Base-by-base conservation (phyloP, 2,329 filamentous ascomycete species). In the Verticillium tricorpus region DNA sequence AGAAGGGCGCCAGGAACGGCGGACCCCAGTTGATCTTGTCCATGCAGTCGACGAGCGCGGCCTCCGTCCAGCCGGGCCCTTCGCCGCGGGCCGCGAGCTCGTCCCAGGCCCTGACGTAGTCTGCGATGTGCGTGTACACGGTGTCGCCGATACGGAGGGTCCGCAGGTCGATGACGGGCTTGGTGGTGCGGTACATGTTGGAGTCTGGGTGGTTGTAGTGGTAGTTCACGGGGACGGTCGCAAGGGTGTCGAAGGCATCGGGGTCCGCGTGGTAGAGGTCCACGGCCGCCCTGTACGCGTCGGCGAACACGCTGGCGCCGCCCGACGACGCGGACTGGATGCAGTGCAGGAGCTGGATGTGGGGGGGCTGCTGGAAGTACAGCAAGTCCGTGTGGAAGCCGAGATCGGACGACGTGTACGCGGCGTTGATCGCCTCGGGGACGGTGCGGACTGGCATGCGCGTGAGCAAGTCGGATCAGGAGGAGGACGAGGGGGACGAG, bases 341-440 rank as follows among this genome's bases (percentile, higher is more conserved):
- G 35, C 54, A 57, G 32, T 61, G 54, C n/a, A 61, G 60, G 35
- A 61, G 60, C 34, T 61, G 54, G 25, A 61, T 50, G 19, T 61
- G 54, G 7, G 60, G 60, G 12, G 60, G 60, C 17, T 61, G 22
- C 12, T 57, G 17, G 54, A 61, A 61, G 60, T 61, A 61, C 54
- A 61, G 60, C 19, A 61, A 31, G 17, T 61, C 60, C 2, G 60
- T 61, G 54, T 61, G 54, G 55, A 61, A 61, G n/a, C 60, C 60
- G 1, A 61, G 34, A 22, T 58, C 60, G 50, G 17, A 15, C 17
- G 60, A 61, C 2, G 55, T 61, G 14, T 61, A 61, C 14, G 60
- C 60, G 28, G 60, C 60, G 32, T 61, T 61, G 17, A 31, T 61
- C 3, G 54, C 60, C 6, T 40, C 25, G 2, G 54, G 60, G 9